These are phyloP conservation scores for Hyphodiscus hymeniophilus DNA, from an alignment of 495 filamentous ascomycete genomes.

Conservation along the genomic window DNA sequence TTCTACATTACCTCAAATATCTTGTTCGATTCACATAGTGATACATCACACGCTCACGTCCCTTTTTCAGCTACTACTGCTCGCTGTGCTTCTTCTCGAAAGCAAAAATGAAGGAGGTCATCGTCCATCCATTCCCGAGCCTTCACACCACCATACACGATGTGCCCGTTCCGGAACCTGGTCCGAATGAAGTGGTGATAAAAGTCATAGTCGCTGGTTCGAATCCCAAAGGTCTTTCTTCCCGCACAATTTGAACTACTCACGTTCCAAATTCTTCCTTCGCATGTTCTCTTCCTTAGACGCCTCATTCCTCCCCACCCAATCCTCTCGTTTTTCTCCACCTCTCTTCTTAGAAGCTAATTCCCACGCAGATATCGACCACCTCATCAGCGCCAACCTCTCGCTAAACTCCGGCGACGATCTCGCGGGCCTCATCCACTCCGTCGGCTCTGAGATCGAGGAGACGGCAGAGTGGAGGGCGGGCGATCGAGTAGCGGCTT, in stretches of 20 bases:
- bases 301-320: too few relatives aligned
- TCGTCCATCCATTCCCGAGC: conserved; percentile 11
- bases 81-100: too few relatives aligned
- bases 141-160: conserved; percentile 52
- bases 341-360: neutral
- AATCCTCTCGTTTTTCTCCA: too few relatives aligned
- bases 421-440: conserved; percentile 72
- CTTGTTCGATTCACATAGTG: too few relatives aligned
- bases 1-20: too few relatives aligned
- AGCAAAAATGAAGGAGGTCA: conserved; percentile 15
- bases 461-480: conserved; percentile 45
- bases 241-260: neutral
- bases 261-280: neutral
- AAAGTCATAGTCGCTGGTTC: conserved; percentile 57
- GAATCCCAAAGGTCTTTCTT: conserved; percentile 66
- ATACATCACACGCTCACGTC: too few relatives aligned
- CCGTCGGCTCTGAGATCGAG: conserved; percentile 67
- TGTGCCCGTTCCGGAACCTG: conserved; percentile 46
- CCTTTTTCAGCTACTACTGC: too few relatives aligned
- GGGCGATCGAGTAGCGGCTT: conserved; percentile 78
- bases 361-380: conserved; percentile 4
- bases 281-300: neutral
- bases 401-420: conserved; percentile 87
- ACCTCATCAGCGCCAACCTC: conserved; percentile 10
- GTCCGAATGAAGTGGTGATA: conserved; percentile 56